Percentiles rank a stretch among this genome's conserved stretches.
phyloP scores from a whole-genome alignment of 2,329 filamentous ascomycete genomes.

The Fusarium clavum region DNA sequence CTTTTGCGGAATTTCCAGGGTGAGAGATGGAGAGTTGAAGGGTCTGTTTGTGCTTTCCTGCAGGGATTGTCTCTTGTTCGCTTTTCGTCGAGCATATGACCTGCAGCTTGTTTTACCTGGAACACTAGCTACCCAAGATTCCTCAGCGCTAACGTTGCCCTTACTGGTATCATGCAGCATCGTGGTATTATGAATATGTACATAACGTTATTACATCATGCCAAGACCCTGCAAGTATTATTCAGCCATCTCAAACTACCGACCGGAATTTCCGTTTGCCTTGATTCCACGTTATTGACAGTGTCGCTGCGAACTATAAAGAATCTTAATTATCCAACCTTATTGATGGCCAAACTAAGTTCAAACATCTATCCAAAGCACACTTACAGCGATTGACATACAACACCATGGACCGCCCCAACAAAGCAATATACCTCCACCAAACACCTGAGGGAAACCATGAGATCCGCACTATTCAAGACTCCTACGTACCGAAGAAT shows the following conservation, averaged over 20 bases:
- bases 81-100: no score
- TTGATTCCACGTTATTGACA: background rate
- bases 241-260: background rate
- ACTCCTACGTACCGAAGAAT: background rate
- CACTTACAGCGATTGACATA: background rate
- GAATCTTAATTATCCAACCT: no score
- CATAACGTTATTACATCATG: background rate
- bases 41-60: background rate
- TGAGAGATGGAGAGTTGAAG: background rate
- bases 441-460: background rate
- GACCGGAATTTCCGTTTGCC: background rate
- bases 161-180: background rate
- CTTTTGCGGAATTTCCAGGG: background rate
- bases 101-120: background rate
- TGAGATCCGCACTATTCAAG: background rate
- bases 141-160: no score
- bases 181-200: background rate
- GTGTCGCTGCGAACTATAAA: background rate
- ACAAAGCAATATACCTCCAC: conserved; percentile 15
- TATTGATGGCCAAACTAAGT: background rate
- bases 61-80: background rate
- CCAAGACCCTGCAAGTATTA: background rate
- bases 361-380: rapidly evolving
- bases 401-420: background rate
- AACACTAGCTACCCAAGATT: no score